A percentile compares a stretch with the other conserved stretches of the same genome.
These are phyloP conservation scores for Monosporascus sp. DNA, from an alignment of 2,329 filamentous ascomycete genomes.

Conservation along the genomic window DNA sequence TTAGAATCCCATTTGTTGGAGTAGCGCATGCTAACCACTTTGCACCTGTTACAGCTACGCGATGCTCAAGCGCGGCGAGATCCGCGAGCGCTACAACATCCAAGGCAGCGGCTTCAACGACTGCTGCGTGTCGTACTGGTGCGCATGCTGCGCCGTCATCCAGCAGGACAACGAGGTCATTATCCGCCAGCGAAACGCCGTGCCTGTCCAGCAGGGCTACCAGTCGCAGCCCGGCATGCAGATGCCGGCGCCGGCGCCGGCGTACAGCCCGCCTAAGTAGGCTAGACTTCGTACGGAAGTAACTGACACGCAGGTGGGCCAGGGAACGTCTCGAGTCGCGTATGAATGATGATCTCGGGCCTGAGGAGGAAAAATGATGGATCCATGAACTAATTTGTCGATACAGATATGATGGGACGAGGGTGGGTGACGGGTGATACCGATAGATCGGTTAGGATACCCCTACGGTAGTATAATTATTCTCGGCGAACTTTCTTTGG, in stretches of 20 bases:
- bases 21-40: constrained; percentile 3
- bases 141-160: constrained; percentile 40
- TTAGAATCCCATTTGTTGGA: background rate
- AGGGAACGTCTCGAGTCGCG: too few relatives aligned
- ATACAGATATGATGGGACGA: too few relatives aligned
- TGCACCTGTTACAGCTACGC: constrained; percentile 33
- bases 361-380: too few relatives aligned
- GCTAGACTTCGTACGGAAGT: background rate
- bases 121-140: constrained; percentile 38
- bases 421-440: too few relatives aligned
- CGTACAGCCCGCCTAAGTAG: constrained; percentile 12
- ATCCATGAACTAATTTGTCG: too few relatives aligned
- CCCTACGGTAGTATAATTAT: too few relatives aligned
- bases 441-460: too few relatives aligned
- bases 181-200: constrained; percentile 16
- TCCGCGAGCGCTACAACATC: constrained; percentile 39
- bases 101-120: constrained; percentile 36
- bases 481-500: too few relatives aligned
- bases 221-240: constrained; percentile 26
- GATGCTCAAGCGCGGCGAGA: constrained; percentile 37
- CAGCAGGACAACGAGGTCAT: constrained; percentile 41
- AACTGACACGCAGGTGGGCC: too few relatives aligned
- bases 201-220: constrained; percentile 24
- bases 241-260: constrained; percentile 14
- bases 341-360: too few relatives aligned